Conservation (phyloP, 306 rosid species). For the Trifolium subterraneum region DNA sequence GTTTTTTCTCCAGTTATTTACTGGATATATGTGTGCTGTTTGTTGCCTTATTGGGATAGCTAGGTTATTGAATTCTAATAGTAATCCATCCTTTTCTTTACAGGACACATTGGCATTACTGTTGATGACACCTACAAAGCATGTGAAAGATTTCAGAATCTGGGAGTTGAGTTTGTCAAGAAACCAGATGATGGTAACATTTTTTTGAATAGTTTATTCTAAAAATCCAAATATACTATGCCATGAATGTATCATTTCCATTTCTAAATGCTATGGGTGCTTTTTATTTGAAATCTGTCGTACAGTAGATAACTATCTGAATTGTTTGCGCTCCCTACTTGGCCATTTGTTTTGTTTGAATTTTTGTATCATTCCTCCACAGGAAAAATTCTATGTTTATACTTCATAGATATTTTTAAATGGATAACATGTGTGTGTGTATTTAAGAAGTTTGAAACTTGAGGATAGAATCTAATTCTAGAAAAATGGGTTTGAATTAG, state of each 20-base stretch:
- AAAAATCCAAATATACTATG: background rate
- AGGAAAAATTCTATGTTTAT: background rate
- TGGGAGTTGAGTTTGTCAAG: constrained; percentile 89
- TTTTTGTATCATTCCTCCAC: background rate
- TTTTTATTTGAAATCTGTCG: constrained; percentile 22
- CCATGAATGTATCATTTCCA: background rate
- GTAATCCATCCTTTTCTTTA: constrained; percentile 9
- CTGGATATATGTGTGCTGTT: background rate
- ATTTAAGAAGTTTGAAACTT: constrained; percentile 8
- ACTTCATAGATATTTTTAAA: constrained; percentile 28
- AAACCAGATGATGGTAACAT: constrained; percentile 83
- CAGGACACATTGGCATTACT: constrained; percentile 94
- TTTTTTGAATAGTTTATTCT: constrained; percentile 20
- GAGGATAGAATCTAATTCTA: constrained; percentile 24
- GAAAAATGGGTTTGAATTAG: constrained; percentile 33
- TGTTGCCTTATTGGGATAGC: constrained; percentile 15
- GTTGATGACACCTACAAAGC: constrained; percentile 94
- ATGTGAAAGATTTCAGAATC: constrained; percentile 85
- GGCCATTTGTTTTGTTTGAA: background rate
- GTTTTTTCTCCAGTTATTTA: constrained; percentile 8
- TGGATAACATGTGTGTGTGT: background rate
- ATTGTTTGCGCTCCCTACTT: constrained; percentile 10
- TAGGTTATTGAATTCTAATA: constrained; percentile 4
- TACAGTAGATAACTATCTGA: constrained; percentile 2
- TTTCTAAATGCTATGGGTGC: constrained; percentile 19